Conservation (phyloP, 805 yeast species). For the Brettanomyces anomalus region DNA sequence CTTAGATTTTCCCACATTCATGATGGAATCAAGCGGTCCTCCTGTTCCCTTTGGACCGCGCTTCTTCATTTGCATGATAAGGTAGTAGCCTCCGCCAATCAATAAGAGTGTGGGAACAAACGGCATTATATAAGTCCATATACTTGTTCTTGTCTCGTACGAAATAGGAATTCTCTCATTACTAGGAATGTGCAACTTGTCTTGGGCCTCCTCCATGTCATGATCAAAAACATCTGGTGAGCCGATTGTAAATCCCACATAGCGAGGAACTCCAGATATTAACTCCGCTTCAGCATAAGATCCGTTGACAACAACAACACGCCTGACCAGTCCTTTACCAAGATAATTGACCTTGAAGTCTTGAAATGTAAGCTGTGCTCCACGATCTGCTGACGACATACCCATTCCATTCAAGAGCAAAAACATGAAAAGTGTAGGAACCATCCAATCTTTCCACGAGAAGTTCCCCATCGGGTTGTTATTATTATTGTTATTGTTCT, state of each 20-base stretch:
- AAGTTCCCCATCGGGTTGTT: conserved; percentile 9
- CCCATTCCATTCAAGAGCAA: conserved; percentile 8
- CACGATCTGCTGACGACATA: conserved; percentile 7
- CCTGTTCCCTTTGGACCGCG: conserved; percentile 39
- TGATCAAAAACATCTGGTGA: conserved; percentile 83
- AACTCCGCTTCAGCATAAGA: conserved; percentile 60
- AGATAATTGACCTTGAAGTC: conserved; percentile 73
- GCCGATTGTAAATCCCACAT: conserved; percentile 68
- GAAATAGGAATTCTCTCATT: conserved; percentile 71
- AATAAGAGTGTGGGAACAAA: conserved; percentile 83
- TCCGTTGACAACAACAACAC: conserved; percentile 69
- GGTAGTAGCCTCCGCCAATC: conserved; percentile 81
- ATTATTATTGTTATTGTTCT: conserved; percentile 4
- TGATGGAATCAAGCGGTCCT: conserved; percentile 76
- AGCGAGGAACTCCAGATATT: conserved; percentile 19
- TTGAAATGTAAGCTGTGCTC: conserved; percentile 69
- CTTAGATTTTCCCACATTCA: conserved; percentile 80
- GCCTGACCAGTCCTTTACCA: conserved; percentile 69
- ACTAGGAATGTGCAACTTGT: conserved; percentile 51
- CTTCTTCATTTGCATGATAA: conserved; percentile 27
- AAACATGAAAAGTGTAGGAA: conserved; percentile 19
- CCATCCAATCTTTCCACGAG: conserved; percentile 19
- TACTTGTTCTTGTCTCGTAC: conserved; percentile 63
- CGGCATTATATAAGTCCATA: conserved; percentile 55
- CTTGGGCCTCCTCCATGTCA: conserved; percentile 67